A percentile compares a stretch with the other conserved stretches of the same genome.
These are phyloP conservation scores for Aspergillus ustus DNA, from an alignment of 2,329 filamentous ascomycete genomes.

Conservation along the genomic window DNA sequence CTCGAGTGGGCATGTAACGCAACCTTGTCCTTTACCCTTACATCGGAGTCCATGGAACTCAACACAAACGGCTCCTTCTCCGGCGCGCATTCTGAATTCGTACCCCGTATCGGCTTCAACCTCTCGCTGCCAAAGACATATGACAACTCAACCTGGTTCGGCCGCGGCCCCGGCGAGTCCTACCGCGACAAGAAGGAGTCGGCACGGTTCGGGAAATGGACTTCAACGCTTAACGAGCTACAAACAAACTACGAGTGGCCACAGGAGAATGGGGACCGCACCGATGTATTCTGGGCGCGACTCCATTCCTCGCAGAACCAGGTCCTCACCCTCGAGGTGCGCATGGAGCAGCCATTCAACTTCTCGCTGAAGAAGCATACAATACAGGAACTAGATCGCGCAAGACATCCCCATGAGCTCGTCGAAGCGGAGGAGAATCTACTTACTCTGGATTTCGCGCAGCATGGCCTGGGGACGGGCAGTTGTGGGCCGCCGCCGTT, in stretches of 20 bases:
- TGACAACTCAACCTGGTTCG: constrained; percentile 62
- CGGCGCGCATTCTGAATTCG: constrained; percentile 26
- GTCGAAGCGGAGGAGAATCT: constrained; percentile 32
- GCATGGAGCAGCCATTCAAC: constrained; percentile 47
- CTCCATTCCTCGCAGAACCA: neutral
- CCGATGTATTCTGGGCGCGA: constrained; percentile 62
- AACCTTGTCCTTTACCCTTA: constrained; percentile 58
- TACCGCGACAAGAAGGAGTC: constrained; percentile 69
- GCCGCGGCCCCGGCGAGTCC: constrained; percentile 67
- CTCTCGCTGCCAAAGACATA: constrained; percentile 56
- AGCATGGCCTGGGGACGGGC: constrained; percentile 37
- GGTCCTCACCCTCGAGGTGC: constrained; percentile 14
- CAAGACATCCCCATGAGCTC: constrained; percentile 68
- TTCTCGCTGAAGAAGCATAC: constrained; percentile 63
- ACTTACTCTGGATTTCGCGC: constrained; percentile 36
- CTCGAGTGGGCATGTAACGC: constrained; percentile 63
- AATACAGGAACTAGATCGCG: constrained; percentile 58
- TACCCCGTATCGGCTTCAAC: constrained; percentile 67
- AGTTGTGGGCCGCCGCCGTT: constrained; percentile 8
- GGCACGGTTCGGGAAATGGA: constrained; percentile 58
- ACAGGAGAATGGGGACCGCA: constrained; percentile 69
- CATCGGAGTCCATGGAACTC: neutral
- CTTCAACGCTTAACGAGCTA: constrained; percentile 50
- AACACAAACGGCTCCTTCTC: constrained; percentile 43
- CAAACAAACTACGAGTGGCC: constrained; percentile 68